A percentile compares a stretch with the other conserved stretches of the same genome.
phyloP scores from a whole-genome alignment of 352 stramenopile genomes.

The Plasmopara halstedii region DNA sequence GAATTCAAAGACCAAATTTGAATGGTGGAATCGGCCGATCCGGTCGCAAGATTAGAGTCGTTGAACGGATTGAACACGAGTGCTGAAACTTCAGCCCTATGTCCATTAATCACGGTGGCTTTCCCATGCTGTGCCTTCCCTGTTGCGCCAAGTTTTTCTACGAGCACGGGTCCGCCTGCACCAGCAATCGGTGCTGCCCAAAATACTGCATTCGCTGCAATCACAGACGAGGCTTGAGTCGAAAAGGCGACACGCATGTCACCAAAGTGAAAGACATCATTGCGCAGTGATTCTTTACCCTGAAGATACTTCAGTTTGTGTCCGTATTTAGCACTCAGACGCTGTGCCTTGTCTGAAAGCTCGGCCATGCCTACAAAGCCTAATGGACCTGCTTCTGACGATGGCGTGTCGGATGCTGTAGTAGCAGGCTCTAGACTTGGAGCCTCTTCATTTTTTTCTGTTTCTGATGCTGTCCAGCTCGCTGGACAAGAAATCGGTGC shows the following conservation, averaged over 20 bases:
- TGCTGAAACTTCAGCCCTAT: constrained; percentile 55
- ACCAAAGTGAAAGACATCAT: constrained; percentile 44
- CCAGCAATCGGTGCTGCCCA: constrained; percentile 51
- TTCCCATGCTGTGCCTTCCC: constrained; percentile 42
- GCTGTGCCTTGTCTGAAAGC: constrained; percentile 56
- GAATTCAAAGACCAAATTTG: constrained; percentile 48
- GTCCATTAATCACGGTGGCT: constrained; percentile 46
- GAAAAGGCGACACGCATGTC: constrained; percentile 36
- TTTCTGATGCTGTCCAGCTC: background rate
- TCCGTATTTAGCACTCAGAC: constrained; percentile 56
- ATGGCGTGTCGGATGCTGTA: constrained; percentile 3
- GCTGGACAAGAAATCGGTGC: background rate
- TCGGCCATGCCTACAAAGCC: constrained; percentile 15
- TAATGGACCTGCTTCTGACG: background rate
- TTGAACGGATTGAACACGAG: constrained; percentile 61
- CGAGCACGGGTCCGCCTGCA: constrained; percentile 56
- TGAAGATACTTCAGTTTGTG: constrained; percentile 83
- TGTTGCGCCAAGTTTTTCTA: constrained; percentile 31
- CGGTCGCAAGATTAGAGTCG: constrained; percentile 43
- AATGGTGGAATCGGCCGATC: constrained; percentile 48
- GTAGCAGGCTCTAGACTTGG: background rate
- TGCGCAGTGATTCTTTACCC: constrained; percentile 47
- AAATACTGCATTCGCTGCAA: constrained; percentile 50
- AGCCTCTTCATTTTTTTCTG: constrained; percentile 9
- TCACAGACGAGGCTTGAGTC: constrained; percentile 31